Evolutionary conservation across 352 stramenopile species (phyloP), one percentile per base, ranked within the genome.

Genomic region (Blastocystis sp.): DNA sequence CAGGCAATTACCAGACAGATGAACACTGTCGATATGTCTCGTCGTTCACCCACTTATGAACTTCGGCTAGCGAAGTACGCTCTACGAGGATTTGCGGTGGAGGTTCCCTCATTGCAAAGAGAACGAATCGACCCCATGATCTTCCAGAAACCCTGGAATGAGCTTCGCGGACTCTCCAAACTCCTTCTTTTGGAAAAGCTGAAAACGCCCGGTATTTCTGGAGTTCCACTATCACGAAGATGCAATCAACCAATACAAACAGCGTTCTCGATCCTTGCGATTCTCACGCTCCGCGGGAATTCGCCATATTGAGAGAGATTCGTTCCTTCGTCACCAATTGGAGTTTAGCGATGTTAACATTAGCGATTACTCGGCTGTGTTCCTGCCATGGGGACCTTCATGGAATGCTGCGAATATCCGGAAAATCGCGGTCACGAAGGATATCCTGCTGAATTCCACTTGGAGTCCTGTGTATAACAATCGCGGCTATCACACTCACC

Each of bases 11-110:
- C 90, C 66, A 66, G 55, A 18, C 89, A 90, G 37, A 82, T 76
- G 69, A 92, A 92, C 59, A 92, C 88, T 9, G 90, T 92, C 6
- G 90, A 92, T 63, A 88, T 92, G 87, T 87, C 89, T n/a, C 84
- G 90, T 56, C 90, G 90, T 41, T 90, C 66, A 20, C 90, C 90
- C 11, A 91, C 88, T 8, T 91, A 91, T 59, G 90, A 91, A 55
- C 79, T 90, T 61, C 90, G 90, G 23, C 88, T 91, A 18, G 68
- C 66, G 4, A 91, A 91, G 70, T 91, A 91, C 69, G 87, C 87
- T 3, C 34, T 54, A 15, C 76, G 90, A 50, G 90, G 90, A n/a
- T 91, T 91, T 70, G 90, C 90, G 34, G 88, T 90, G 34, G 45
- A 90, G n/a, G 64, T 90, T n/a, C 88, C 88, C n/a, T 56, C 59